These are phyloP conservation scores for Mucor velutinosus DNA, from an alignment of 371 early-diverging fungal genomes.

Conservation along the genomic window DNA sequence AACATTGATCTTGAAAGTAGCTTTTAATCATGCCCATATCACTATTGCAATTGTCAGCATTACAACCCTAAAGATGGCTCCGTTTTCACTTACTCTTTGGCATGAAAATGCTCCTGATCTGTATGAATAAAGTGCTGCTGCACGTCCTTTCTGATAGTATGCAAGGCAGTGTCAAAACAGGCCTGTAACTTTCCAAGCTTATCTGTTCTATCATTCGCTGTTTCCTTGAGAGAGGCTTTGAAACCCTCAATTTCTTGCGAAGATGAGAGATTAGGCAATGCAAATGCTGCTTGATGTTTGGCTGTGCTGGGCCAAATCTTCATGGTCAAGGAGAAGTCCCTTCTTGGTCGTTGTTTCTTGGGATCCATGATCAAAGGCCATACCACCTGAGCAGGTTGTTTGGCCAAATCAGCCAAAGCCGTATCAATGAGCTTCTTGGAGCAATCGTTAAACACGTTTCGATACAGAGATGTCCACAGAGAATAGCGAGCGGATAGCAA, in stretches of 20 bases:
- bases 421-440: slow-evolving; percentile 39
- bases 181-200: slow-evolving; percentile 20
- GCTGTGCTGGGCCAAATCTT: slow-evolving; percentile 21
- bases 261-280: slow-evolving; percentile 30
- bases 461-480: slow-evolving; percentile 44
- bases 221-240: slow-evolving; percentile 26
- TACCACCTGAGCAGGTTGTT: slow-evolving; percentile 39
- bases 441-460: slow-evolving; percentile 37
- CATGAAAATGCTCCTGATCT: slow-evolving; percentile 26
- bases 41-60: slow-evolving; percentile 4
- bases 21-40: slow-evolving; percentile 28
- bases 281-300: slow-evolving; percentile 13
- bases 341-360: slow-evolving; percentile 3
- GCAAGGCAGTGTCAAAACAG: slow-evolving; percentile 26
- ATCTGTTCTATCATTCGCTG: slow-evolving; percentile 28
- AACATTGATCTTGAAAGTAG: slow-evolving; percentile 35
- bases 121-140: slow-evolving; percentile 13
- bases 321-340: slow-evolving; percentile 11
- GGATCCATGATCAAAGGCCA: slow-evolving; percentile 33
- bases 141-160: slow-evolving; percentile 23
- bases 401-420: slow-evolving; percentile 27
- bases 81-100: slow-evolving; percentile 21
- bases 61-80: not conserved
- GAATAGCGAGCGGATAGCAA: slow-evolving; percentile 34
- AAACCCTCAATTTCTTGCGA: slow-evolving; percentile 30